Evolutionary conservation across 805 yeast species (phyloP).

Genomic region (Candida patagonica): DNA sequence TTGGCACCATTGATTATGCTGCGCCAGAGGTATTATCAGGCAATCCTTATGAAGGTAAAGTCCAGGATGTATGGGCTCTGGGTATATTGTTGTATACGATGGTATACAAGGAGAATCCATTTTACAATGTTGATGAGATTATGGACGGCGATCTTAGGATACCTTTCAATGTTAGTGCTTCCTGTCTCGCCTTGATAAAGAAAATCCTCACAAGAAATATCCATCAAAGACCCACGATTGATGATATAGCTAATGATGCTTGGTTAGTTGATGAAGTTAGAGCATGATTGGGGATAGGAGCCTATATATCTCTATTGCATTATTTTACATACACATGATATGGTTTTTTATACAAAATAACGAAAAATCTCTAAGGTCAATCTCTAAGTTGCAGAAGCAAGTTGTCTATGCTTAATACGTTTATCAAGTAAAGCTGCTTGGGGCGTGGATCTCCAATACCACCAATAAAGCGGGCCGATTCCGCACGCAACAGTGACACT

Average conservation of each 20-base stretch:
- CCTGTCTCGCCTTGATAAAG: slow-evolving; percentile 51
- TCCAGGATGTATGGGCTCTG: slow-evolving; percentile 96
- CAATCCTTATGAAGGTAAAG: slow-evolving; percentile 79
- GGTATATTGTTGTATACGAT: slow-evolving; percentile 87
- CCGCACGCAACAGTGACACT: background rate
- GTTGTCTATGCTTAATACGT: slow-evolving; percentile 19
- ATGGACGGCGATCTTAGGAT: slow-evolving; percentile 79
- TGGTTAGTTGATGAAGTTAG: no score
- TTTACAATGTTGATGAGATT: slow-evolving; percentile 90
- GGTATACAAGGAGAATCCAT: slow-evolving; percentile 90
- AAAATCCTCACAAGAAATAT: slow-evolving; percentile 62
- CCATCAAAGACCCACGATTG: slow-evolving; percentile 60
- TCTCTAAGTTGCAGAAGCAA: slow-evolving; percentile 1
- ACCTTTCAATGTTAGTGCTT: slow-evolving; percentile 53
- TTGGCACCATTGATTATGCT: slow-evolving; percentile 95
- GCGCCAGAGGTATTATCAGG: slow-evolving; percentile 95
- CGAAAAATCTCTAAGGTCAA: background rate
- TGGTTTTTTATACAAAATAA: no score
- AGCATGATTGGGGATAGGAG: no score
- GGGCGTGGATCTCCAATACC: slow-evolving; percentile 18
- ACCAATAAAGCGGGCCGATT: slow-evolving; percentile 37
- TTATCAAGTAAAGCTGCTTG: slow-evolving; percentile 27
- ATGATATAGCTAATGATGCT: slow-evolving; percentile 55
- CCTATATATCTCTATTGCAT: no score
- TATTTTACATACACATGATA: no score